Evolutionary conservation across 345 rosid genomes (phyloP).

Genomic region (Lepidium africanum): DNA sequence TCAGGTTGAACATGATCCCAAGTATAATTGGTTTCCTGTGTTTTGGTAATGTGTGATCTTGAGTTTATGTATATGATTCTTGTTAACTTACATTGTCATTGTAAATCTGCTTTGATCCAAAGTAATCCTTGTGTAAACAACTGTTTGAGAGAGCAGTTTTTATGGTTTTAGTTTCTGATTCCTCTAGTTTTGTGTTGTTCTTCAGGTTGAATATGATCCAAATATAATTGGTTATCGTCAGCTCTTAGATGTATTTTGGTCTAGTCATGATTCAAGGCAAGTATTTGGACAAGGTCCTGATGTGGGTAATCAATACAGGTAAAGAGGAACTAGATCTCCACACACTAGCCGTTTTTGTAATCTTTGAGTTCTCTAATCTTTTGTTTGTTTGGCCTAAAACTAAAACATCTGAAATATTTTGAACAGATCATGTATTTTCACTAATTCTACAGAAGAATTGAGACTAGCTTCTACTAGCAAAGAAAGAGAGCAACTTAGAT

Average conservation of each 20-base stretch:
- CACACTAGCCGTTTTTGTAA: not conserved
- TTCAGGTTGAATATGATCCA: constrained; percentile 89
- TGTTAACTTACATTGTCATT: not conserved
- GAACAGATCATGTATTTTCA: constrained; percentile 72
- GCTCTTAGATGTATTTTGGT: constrained; percentile 86
- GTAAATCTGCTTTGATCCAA: not conserved
- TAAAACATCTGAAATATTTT: not conserved
- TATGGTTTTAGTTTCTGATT: not conserved
- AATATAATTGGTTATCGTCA: constrained; percentile 47
- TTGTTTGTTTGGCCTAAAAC: not conserved
- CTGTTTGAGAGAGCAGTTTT: not conserved
- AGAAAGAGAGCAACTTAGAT: constrained; percentile 73
- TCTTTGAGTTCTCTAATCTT: not conserved
- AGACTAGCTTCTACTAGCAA: constrained; percentile 68
- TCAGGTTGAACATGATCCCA: too few species aligned
- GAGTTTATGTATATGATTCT: not conserved
- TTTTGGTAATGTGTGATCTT: not conserved
- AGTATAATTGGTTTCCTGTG: not conserved
- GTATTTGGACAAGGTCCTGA: constrained; percentile 98
- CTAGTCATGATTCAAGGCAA: constrained; percentile 86
- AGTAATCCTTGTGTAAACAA: not conserved
- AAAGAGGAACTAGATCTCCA: not conserved
- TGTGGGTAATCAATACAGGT: constrained; percentile 93
- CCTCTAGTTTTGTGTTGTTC: not conserved
- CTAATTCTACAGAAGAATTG: constrained; percentile 74